Conservation (phyloP, 495 filamentous ascomycete genomes). For the Evansstolkia leycettana region DNA sequence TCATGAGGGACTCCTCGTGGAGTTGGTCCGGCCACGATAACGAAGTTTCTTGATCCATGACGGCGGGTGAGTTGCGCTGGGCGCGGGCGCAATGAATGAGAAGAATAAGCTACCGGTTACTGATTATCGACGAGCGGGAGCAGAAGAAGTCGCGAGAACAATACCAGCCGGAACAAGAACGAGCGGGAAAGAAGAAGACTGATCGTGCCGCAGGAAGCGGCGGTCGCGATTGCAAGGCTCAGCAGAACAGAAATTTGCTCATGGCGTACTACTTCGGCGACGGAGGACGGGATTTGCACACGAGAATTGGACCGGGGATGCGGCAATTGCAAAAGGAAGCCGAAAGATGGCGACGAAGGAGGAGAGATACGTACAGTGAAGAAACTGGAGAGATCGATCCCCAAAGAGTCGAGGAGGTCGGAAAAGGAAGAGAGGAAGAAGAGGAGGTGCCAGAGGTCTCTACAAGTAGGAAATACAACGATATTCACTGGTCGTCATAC, state of each 20-base stretch:
- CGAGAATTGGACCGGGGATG: no score
- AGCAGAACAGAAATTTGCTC: no score
- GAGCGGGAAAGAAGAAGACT: no score
- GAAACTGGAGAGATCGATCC: neutral
- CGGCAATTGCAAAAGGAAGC: neutral
- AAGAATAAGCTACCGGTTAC: neutral
- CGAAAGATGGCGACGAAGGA: neutral
- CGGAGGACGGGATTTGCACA: neutral
- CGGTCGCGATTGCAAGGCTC: no score
- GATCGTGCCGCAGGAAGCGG: no score
- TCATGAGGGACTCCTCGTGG: constrained; percentile 20
- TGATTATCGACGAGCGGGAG: no score
- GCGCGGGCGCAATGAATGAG: neutral
- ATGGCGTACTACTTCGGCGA: neutral
- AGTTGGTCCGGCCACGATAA: constrained; percentile 31
- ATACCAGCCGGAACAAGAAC: no score
- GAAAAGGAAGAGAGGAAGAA: constrained; percentile 1
- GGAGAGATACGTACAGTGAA: neutral
- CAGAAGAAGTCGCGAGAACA: no score
- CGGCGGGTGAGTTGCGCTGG: neutral
- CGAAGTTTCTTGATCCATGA: constrained; percentile 29
- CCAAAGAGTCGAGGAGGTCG: neutral
- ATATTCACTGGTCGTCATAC: neutral
- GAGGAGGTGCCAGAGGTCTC: no score
- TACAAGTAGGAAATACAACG: no score